These are phyloP conservation scores for Cyclotella sp. DNA, from an alignment of 108 stramenopile genomes.

Conservation along the genomic window DNA sequence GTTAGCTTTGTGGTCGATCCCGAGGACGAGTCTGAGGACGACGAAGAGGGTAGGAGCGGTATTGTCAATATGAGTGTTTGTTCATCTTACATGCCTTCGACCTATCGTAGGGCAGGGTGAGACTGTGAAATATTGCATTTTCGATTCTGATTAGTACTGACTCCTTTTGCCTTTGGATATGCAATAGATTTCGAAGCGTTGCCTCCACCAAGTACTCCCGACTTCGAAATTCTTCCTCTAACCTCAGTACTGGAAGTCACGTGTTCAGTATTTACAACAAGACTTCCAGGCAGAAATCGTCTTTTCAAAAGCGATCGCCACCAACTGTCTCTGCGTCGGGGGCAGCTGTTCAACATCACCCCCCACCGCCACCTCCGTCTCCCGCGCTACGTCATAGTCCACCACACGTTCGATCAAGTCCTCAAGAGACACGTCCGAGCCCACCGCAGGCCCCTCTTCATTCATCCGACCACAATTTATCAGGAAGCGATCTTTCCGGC, in stretches of 20 bases:
- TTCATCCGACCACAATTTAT: not conserved
- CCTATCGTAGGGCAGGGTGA: constrained; percentile 31
- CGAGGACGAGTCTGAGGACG: constrained; percentile 7
- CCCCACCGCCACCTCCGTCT: not conserved
- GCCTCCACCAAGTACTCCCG: constrained; percentile 14
- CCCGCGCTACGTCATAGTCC: not conserved
- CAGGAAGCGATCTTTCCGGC: not conserved
- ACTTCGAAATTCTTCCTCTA: constrained; percentile 1
- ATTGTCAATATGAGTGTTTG: constrained; percentile 43
- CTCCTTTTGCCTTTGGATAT: not conserved
- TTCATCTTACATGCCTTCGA: constrained; percentile 49
- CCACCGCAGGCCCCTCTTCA: not conserved
- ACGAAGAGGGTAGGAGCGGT: constrained; percentile 10
- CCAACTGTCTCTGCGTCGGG: not conserved
- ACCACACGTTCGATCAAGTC: not conserved
- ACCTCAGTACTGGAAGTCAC: not conserved
- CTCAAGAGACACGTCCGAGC: not conserved
- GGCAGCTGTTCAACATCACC: not conserved
- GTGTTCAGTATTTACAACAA: constrained; percentile 30
- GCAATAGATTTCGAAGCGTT: constrained; percentile 12
- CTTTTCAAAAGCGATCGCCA: not conserved
- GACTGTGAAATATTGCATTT: not conserved
- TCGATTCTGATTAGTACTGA: not conserved
- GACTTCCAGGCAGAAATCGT: not conserved
- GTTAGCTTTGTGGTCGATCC: constrained; percentile 50